A percentile compares a stretch with the other conserved stretches of the same genome.
Evolutionary conservation across 2,329 filamentous ascomycete genomes (phyloP).

Genomic region (Hortaea sp.): DNA sequence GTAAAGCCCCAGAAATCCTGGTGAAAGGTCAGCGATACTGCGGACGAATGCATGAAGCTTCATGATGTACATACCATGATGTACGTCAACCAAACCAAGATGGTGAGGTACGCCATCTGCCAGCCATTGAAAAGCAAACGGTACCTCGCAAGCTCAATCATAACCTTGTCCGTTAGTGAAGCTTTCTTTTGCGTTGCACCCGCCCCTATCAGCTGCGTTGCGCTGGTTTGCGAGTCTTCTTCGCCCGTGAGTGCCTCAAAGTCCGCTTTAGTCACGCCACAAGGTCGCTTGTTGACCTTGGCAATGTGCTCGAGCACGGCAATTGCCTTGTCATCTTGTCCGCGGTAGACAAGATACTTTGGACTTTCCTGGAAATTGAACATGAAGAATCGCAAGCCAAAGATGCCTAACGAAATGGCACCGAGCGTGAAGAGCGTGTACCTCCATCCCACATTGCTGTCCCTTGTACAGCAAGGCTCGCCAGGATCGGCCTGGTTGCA

Average conservation of each 20-base stretch:
- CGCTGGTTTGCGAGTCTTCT: constrained; percentile 15
- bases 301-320: constrained; percentile 34
- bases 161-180: constrained; percentile 25
- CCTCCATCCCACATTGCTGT: constrained; percentile 36
- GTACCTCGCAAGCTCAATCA: constrained; percentile 33
- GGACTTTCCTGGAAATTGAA: constrained; percentile 50
- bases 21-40: constrained; percentile 17
- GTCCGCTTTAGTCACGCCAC: constrained; percentile 25
- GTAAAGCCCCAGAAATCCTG: constrained; percentile 1
- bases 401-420: constrained; percentile 32
- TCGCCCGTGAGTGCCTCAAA: constrained; percentile 28
- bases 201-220: constrained; percentile 22
- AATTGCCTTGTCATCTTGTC: constrained; percentile 43
- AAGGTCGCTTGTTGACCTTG: constrained; percentile 30
- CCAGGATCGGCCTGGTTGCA: constrained; percentile 28
- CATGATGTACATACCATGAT: constrained; percentile 32
- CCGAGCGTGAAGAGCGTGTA: constrained; percentile 35
- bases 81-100: constrained; percentile 42
- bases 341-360: constrained; percentile 47
- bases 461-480: constrained; percentile 27
- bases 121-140: constrained; percentile 35
- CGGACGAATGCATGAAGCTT: constrained; percentile 23
- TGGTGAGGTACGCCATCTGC: constrained; percentile 35
- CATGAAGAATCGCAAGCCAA: constrained; percentile 44
- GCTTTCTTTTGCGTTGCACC: constrained; percentile 22